These are phyloP conservation scores for Naganishia sp. DNA, from an alignment of 1,284 basidiomycete genomes.

Conservation along the genomic window DNA sequence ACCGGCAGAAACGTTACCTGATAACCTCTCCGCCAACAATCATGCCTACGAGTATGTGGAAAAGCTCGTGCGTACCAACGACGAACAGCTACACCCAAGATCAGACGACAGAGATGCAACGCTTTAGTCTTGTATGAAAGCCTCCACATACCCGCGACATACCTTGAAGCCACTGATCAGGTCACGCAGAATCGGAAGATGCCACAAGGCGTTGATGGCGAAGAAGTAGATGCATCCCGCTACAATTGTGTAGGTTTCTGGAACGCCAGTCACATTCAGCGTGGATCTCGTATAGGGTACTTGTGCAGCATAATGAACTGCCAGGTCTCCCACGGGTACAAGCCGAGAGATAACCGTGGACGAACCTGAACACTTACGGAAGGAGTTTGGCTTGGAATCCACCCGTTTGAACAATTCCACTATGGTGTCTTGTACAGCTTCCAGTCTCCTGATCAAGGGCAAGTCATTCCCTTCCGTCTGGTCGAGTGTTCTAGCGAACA, in stretches of 20 bases:
- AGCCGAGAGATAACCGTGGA: neutral
- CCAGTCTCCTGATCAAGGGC: neutral
- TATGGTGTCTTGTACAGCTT: neutral
- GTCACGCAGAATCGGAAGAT: conserved; percentile 48
- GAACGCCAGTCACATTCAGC: neutral
- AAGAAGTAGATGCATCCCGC: conserved; percentile 50
- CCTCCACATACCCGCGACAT: conserved; percentile 21
- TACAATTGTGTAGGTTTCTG: conserved; percentile 52
- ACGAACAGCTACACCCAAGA: conserved; percentile 45
- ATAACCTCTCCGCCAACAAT: conserved; percentile 50
- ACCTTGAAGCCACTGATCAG: conserved; percentile 49
- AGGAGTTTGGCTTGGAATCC: conserved; percentile 42
- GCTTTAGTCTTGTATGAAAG: neutral
- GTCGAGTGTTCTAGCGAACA: too few relatives aligned
- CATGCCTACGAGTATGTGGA: conserved; percentile 48
- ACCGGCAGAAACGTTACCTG: conserved; percentile 23
- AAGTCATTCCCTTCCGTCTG: neutral
- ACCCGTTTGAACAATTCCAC: conserved; percentile 31
- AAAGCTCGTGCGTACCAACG: conserved; percentile 50
- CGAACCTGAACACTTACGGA: conserved; percentile 39
- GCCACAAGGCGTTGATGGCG: conserved; percentile 49
- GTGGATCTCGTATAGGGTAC: neutral
- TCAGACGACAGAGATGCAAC: neutral
- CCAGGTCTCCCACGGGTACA: too few relatives aligned
- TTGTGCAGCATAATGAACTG: too few relatives aligned